Evolutionary conservation across 1,284 basidiomycete species (phyloP), one percentile per base, ranked within the genome.

Genomic region (Cronartium ribicola): DNA sequence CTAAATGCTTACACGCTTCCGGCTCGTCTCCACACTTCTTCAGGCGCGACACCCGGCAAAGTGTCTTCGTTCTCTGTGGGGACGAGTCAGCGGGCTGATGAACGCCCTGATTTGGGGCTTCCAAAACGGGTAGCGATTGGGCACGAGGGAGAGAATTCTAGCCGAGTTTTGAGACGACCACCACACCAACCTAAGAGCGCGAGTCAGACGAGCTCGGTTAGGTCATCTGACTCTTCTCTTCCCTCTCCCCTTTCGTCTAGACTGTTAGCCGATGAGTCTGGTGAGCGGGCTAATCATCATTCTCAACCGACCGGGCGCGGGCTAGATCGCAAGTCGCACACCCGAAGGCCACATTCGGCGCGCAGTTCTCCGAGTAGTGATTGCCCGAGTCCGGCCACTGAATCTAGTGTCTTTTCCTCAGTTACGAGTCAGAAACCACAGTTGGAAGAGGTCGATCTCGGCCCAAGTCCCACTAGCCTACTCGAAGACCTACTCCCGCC

Each of bases 281-380:
- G 41, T 67, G 2, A 48, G 44, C 59, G 62, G 17, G 37, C 22
- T 44, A 66, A 44, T 46, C 5, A 40, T 40, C 39, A 36, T 67
- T n/a, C 20, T 13, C 46, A 48, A 13, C 10, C 60, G n/a, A n/a
- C 29, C 13, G 29, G 29, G 11, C 60, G 36, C 39, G 60, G 60
- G n/a, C 39, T 62, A 17, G 29, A 36, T 62, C 29, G 29, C 17
- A 40, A 62, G 39, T 62, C 60, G 7, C 39, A 36, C 39, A 36
- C 39, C n/a, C 29, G 39, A 62, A n/a, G 39, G 10, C 60, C 60
- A 36, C n/a, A 36, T 62, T 62, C 60, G 60, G 60, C 60, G 6
- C 29, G 36, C n/a, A 62, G 60, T 20, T 62, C 60, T 22, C 60
- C 29, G n/a, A 62, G 51, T 57, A 57, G 60, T 62, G 60, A 62